Evolutionary conservation across 768 basidiomycete species (phyloP).

Genomic region (Sarcomyxa edulis): DNA sequence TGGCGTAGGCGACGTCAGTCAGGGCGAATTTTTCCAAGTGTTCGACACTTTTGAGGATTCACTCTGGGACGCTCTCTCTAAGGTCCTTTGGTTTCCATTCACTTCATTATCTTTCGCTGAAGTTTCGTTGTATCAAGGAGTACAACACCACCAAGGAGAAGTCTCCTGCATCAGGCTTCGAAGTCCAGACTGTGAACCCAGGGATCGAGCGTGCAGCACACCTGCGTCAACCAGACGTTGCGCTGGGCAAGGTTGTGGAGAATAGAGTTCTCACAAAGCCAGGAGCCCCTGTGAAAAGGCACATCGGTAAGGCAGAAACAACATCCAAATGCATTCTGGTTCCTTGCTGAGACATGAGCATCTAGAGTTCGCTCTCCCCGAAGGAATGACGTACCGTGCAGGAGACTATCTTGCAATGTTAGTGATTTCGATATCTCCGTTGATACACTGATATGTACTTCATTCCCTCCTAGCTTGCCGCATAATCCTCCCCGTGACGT

Average conservation of each 20-base stretch:
- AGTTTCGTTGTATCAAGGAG: constrained; percentile 15
- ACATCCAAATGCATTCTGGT: too few species aligned
- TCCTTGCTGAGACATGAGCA: background rate
- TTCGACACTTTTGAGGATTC: constrained; percentile 38
- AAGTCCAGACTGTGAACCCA: constrained; percentile 23
- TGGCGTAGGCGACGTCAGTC: constrained; percentile 37
- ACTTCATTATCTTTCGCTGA: background rate
- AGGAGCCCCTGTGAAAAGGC: constrained; percentile 33
- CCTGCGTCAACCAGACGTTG: constrained; percentile 32
- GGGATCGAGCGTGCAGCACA: constrained; percentile 26
- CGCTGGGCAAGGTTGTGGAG: constrained; percentile 31
- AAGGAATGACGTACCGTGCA: constrained; percentile 29
- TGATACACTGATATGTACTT: background rate
- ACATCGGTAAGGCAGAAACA: constrained; percentile 25
- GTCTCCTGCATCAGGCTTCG: constrained; percentile 13
- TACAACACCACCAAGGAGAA: constrained; percentile 20
- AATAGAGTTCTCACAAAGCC: constrained; percentile 33
- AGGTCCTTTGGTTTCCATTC: constrained; percentile 18
- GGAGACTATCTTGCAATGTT: constrained; percentile 46
- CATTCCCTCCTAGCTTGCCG: constrained; percentile 23
- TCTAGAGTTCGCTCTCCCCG: constrained; percentile 36
- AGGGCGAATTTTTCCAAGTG: constrained; percentile 33
- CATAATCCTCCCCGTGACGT: constrained; percentile 34
- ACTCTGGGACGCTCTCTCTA: constrained; percentile 29
- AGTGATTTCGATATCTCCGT: constrained; percentile 5